Conservation (phyloP, 352 stramenopile species). For the Phytophthora chlamydospora region DNA sequence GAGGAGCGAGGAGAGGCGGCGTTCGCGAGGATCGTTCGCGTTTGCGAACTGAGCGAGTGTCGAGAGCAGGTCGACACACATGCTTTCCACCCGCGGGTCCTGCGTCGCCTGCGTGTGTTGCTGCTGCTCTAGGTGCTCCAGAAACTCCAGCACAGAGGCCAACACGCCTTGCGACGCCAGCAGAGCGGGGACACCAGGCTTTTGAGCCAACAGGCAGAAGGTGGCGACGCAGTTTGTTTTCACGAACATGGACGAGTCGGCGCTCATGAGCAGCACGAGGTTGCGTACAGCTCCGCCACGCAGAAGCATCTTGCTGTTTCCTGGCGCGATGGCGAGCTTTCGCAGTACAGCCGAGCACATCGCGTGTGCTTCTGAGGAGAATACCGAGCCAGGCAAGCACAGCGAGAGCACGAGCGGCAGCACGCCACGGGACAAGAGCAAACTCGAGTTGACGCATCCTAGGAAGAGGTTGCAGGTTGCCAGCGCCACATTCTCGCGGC, state of each 20-base stretch:
- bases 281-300: conserved; percentile 59
- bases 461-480: conserved; percentile 76
- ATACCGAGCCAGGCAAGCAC: conserved; percentile 22
- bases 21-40: conserved; percentile 56
- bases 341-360: conserved; percentile 67
- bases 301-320: conserved; percentile 68
- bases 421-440: conserved; percentile 51
- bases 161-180: conserved; percentile 67
- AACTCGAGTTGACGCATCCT: conserved; percentile 62
- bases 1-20: conserved; percentile 59
- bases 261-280: conserved; percentile 55
- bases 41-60: conserved; percentile 65
- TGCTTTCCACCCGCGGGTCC: conserved; percentile 52
- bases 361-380: conserved; percentile 29
- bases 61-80: conserved; percentile 74
- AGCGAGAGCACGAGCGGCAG: conserved; percentile 68
- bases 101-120: conserved; percentile 1
- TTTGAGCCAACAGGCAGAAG: conserved; percentile 64
- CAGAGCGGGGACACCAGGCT: conserved; percentile 45
- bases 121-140: conserved; percentile 39
- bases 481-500: conserved; percentile 57
- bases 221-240: conserved; percentile 76
- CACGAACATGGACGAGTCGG: conserved; percentile 42
- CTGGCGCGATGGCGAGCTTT: conserved; percentile 69
- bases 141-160: conserved; percentile 54